Evolutionary conservation across 1,284 basidiomycete species (phyloP).

Genomic region (Trametes sp.): DNA sequence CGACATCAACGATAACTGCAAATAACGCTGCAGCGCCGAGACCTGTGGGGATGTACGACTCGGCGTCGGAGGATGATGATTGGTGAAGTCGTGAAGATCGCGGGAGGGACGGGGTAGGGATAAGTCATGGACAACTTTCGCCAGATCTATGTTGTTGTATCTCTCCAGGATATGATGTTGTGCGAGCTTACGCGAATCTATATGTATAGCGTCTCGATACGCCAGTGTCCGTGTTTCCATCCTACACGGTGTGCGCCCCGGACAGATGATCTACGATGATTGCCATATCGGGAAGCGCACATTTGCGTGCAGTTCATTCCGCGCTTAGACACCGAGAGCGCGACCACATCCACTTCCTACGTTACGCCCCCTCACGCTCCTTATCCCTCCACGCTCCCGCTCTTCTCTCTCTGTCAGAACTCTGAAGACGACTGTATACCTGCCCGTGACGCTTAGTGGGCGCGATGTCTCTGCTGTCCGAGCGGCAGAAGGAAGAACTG

Average conservation of each 20-base stretch:
- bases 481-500: slow-evolving; percentile 82
- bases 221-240: neutral
- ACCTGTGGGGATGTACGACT: slow-evolving; percentile 22
- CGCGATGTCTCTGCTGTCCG: slow-evolving; percentile 46
- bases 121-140: neutral
- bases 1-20: neutral
- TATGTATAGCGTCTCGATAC: neutral
- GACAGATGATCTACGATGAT: slow-evolving; percentile 18
- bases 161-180: neutral
- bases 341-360: slow-evolving; percentile 23
- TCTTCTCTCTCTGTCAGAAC: slow-evolving; percentile 17
- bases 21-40: neutral
- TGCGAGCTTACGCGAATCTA: neutral
- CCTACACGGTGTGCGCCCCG: neutral
- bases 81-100: neutral
- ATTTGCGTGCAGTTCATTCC: slow-evolving; percentile 23
- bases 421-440: neutral
- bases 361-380: slow-evolving; percentile 31
- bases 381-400: slow-evolving; percentile 14
- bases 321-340: slow-evolving; percentile 10
- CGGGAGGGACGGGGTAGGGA: neutral
- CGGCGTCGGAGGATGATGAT: slow-evolving; percentile 26
- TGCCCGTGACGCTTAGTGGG: slow-evolving; percentile 11
- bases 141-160: neutral
- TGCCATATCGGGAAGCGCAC: slow-evolving; percentile 33